These are phyloP conservation scores for Geotrichum reessii DNA, from an alignment of 1,139 yeast genomes.

Conservation along the genomic window DNA sequence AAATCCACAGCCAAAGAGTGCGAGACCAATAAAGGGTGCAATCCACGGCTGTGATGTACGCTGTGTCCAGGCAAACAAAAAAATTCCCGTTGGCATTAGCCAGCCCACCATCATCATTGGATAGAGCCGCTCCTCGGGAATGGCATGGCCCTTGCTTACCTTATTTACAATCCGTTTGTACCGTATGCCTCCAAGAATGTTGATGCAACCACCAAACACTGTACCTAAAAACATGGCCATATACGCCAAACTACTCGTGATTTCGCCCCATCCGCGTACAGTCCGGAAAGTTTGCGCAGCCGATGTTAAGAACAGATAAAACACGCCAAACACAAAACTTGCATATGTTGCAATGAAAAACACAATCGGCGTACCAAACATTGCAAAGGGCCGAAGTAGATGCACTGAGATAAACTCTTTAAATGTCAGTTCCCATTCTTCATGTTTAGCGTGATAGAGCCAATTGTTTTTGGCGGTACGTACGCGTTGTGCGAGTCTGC, in stretches of 20 bases:
- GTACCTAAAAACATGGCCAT: conserved; percentile 54
- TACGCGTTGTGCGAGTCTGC: conserved; percentile 49
- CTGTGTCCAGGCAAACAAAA: conserved; percentile 72
- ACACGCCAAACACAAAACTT: conserved; percentile 44
- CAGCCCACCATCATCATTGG: conserved; percentile 44
- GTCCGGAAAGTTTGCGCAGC: conserved; percentile 36
- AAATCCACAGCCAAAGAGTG: conserved; percentile 58
- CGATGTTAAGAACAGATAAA: conserved; percentile 41
- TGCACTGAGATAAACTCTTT: conserved; percentile 40
- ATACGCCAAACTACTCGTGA: conserved; percentile 51
- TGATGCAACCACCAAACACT: conserved; percentile 44
- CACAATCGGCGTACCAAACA: conserved; percentile 45
- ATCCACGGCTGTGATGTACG: conserved; percentile 62
- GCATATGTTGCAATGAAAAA: conserved; percentile 41
- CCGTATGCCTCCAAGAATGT: conserved; percentile 42
- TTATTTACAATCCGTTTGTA: conserved; percentile 52
- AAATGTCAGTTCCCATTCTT: conserved; percentile 40
- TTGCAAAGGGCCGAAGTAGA: conserved; percentile 41
- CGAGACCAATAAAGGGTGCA: conserved; percentile 61
- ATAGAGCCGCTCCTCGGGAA: conserved; percentile 59
- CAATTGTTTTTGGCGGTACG: conserved; percentile 57
- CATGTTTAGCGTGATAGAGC: conserved; percentile 42
- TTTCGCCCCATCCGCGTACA: conserved; percentile 39
- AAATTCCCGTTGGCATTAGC: conserved; percentile 60
- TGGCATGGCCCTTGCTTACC: conserved; percentile 45